These are phyloP conservation scores for Phytophthora sansomeana DNA, from an alignment of 352 stramenopile species.

Conservation along the genomic window DNA sequence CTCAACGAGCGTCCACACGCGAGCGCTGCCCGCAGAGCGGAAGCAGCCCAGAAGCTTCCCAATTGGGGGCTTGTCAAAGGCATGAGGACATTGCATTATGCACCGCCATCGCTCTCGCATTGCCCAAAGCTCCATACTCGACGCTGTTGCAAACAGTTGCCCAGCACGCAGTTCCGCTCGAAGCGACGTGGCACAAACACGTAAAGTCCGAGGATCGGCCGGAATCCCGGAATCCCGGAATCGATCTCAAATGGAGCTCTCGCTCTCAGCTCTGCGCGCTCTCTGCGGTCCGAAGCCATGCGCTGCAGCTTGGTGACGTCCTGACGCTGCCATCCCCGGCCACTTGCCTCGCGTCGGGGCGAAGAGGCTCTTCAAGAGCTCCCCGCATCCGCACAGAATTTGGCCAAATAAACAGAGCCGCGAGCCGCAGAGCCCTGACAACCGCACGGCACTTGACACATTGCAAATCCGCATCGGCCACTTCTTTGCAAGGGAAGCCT, in stretches of 20 bases:
- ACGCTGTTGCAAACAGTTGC: too few species aligned
- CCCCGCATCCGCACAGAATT: slow-evolving; percentile 31
- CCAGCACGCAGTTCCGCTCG: too few species aligned
- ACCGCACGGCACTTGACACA: slow-evolving; percentile 20
- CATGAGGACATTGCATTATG: too few species aligned
- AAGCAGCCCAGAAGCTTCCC: slow-evolving; percentile 40
- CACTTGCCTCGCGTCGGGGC: too few species aligned
- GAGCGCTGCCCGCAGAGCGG: slow-evolving; percentile 7
- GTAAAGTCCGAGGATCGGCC: slow-evolving; percentile 12
- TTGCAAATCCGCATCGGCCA: slow-evolving; percentile 23
- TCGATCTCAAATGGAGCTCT: slow-evolving; percentile 3
- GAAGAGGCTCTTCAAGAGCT: too few species aligned
- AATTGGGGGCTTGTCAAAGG: too few species aligned
- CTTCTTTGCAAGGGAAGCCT: slow-evolving; percentile 31
- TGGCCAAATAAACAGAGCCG: too few species aligned
- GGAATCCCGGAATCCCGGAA: slow-evolving; percentile 6
- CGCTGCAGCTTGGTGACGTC: slow-evolving; percentile 20
- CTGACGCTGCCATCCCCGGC: too few species aligned
- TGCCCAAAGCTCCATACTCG: too few species aligned
- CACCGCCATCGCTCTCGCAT: too few species aligned
- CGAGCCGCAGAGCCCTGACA: too few species aligned
- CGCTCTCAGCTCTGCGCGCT: too few species aligned
- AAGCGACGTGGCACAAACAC: not conserved
- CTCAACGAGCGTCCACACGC: slow-evolving; percentile 33
- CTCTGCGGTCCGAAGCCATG: not conserved